Evolutionary conservation across 108 stramenopile genomes (phyloP), one percentile per base, ranked within the genome.

Genomic region (Mediolabrus comicus): DNA sequence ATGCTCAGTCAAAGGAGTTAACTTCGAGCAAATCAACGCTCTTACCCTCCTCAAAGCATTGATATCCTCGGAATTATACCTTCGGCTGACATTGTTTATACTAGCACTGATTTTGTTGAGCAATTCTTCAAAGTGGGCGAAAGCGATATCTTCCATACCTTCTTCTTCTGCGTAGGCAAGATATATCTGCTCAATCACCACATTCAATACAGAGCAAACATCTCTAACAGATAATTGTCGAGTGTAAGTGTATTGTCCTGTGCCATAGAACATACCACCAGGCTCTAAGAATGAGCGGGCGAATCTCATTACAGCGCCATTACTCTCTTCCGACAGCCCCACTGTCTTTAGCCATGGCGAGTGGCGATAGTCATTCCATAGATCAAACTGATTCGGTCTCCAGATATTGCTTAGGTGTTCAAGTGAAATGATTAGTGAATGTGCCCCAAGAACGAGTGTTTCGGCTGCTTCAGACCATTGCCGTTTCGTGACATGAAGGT

Each of bases 391-490:
- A 61, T 72, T 87, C 12, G 91, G 91, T 70, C 84, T 80, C 94
- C 94, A 95, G 31, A 85, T 71, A 67, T 81, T 53, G 24, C 59
- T 54, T 38, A 91, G 52, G 57, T 91, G 91, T 19, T 77, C 84
- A 6, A 91, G 62, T 8, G 94, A 81, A 53, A 87, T 84, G 14
- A 87, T 78, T 4, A 92, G 74, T 13, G 88, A 84, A 11, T 74
- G 63, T 8, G 94, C 85, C 41, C 88, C 85, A n/a, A 87, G 70
- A 17, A 92, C 83, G 11, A 92, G 68, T 22, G 84, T 80, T 78
- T 95, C 91, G 22, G 87, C 94, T 17, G 90, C 91, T 75, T 95
- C 94, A 5, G 82, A 68, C 89, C 89, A 95, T 60, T 90, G 94
- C 2, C 77, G 74, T 49, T 95, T 95, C 35, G 78, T 57, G 33